Conservation (phyloP, 202 grass and related monocot genomes). For the Hordeum pubiflorum region DNA sequence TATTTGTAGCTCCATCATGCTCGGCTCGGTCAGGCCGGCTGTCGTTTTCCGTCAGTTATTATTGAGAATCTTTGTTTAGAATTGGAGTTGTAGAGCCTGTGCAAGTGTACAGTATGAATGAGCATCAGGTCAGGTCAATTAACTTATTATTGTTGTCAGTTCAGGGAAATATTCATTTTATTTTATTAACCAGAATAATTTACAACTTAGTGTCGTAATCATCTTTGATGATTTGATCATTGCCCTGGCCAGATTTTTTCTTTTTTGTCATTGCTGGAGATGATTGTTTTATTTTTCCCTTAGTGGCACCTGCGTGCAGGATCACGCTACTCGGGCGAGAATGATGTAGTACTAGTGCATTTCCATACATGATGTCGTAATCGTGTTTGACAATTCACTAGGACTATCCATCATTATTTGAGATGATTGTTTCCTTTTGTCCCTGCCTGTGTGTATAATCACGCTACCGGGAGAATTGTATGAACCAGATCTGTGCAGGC, state of each 20-base stretch:
- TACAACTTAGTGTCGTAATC: neutral
- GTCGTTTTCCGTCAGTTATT: neutral
- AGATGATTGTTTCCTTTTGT: neutral
- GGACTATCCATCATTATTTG: neutral
- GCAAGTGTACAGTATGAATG: slow-evolving; percentile 53
- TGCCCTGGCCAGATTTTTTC: neutral
- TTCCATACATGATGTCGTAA: neutral
- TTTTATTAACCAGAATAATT: slow-evolving; percentile 7
- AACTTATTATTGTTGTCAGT: slow-evolving; percentile 19
- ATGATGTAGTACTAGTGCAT: neutral
- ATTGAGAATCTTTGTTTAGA: slow-evolving; percentile 13
- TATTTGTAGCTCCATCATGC: neutral
- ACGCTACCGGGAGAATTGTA: neutral
- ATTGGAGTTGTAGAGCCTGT: slow-evolving; percentile 35
- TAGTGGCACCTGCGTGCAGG: neutral
- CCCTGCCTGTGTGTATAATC: neutral
- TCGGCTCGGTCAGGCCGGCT: neutral
- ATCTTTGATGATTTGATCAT: neutral
- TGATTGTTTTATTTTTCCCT: neutral
- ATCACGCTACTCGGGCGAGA: neutral
- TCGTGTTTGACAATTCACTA: neutral
- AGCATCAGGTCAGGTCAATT: slow-evolving; percentile 27
- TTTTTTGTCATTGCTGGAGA: neutral
- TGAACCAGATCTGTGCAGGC: neutral
- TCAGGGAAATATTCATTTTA: neutral